phyloP scores from a whole-genome alignment of 495 filamentous ascomycete genomes.

The Penicillium dipodomyicola region DNA sequence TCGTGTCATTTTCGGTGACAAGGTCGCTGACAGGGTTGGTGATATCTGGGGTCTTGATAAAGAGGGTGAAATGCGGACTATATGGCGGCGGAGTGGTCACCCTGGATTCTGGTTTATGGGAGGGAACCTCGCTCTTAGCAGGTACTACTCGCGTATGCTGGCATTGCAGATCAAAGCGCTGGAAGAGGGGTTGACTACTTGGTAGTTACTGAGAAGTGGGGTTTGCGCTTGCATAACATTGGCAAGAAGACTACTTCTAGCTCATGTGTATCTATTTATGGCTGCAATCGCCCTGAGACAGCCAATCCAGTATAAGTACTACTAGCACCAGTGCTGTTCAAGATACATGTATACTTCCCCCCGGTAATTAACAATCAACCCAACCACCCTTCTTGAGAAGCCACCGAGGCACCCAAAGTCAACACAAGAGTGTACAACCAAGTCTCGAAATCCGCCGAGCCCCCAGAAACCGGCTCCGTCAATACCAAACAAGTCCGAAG shows the following conservation, averaged over 20 bases:
- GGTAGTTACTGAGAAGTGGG: conserved; percentile 10
- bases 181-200: conserved; percentile 50
- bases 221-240: background rate
- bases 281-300: too few relatives aligned
- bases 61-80: conserved; percentile 70
- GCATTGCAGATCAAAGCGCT: conserved; percentile 74
- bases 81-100: conserved; percentile 71
- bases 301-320: too few relatives aligned
- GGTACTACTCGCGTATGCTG: conserved; percentile 68
- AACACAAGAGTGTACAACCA: conserved; percentile 37
- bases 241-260: background rate
- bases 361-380: conserved; percentile 7
- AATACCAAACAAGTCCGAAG: conserved; percentile 23
- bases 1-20: conserved; percentile 65
- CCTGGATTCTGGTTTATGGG: conserved; percentile 83
- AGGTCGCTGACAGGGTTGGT: conserved; percentile 60
- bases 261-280: background rate
- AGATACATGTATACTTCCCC: background rate
- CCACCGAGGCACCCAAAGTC: conserved; percentile 38
- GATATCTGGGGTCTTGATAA: conserved; percentile 78
- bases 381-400: conserved; percentile 35
- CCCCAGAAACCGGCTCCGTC: conserved; percentile 13
- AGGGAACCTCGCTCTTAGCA: conserved; percentile 70
- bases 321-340: background rate
- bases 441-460: conserved; percentile 18